Conservation (phyloP, 768 basidiomycete genomes). For the Wakefieldia striispora region DNA sequence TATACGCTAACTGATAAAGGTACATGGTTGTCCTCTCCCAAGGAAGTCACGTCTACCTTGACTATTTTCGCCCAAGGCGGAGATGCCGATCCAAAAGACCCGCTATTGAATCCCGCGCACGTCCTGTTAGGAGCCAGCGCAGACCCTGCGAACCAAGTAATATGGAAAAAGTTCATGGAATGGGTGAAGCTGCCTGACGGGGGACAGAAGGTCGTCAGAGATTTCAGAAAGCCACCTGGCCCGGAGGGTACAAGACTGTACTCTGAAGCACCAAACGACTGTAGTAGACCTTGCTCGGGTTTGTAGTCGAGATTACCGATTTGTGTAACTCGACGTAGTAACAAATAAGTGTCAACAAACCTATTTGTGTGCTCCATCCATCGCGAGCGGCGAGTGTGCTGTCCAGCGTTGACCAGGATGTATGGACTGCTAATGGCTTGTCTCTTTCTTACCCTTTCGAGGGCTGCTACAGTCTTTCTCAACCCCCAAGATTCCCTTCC, state of each 20-base stretch:
- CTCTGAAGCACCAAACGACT: constrained; percentile 25
- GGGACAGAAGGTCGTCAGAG: constrained; percentile 42
- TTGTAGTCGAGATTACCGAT: background rate
- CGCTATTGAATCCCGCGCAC: constrained; percentile 48
- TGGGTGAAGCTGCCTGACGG: constrained; percentile 43
- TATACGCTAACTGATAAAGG: constrained; percentile 56
- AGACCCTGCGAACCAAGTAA: constrained; percentile 19
- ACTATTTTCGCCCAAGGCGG: constrained; percentile 41
- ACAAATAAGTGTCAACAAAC: constrained; percentile 24
- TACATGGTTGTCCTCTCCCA: constrained; percentile 44
- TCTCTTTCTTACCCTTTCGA: constrained; percentile 36
- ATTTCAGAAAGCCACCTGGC: constrained; percentile 33
- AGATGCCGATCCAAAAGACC: constrained; percentile 37
- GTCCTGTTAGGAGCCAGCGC: constrained; percentile 38
- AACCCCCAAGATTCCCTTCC: constrained; percentile 43
- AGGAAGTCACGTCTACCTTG: constrained; percentile 31
- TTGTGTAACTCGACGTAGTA: too few relatives aligned
- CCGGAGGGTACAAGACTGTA: constrained; percentile 31
- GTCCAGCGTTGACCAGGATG: constrained; percentile 10
- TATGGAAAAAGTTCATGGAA: constrained; percentile 40
- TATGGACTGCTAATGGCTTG: constrained; percentile 22
- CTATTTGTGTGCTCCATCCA: background rate
- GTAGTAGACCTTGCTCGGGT: too few relatives aligned
- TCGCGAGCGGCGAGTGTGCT: background rate
- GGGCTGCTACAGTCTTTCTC: constrained; percentile 60